phyloP scores from a whole-genome alignment of 768 basidiomycete species.

The Termitomyces sp. region DNA sequence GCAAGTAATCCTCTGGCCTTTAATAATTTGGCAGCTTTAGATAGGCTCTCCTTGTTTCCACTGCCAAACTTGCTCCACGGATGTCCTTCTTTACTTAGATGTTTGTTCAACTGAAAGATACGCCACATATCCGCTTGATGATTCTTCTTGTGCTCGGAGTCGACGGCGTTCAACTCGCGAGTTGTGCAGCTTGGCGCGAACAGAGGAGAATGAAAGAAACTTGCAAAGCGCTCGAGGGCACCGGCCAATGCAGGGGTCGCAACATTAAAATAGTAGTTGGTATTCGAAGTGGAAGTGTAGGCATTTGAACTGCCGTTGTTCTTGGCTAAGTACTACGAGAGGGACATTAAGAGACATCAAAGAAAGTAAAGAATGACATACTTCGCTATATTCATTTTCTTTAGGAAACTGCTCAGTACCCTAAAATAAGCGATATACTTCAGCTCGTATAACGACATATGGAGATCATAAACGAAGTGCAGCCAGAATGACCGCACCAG shows the following conservation, averaged over 20 bases:
- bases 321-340: conserved; percentile 65
- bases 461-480: background rate
- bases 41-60: conserved; percentile 75
- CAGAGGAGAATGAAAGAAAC: conserved; percentile 92
- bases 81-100: conserved; percentile 74
- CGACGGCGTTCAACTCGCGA: conserved; percentile 91
- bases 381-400: conserved; percentile 95
- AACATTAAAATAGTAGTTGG: conserved; percentile 83
- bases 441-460: background rate
- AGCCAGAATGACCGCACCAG: background rate
- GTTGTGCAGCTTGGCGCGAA: conserved; percentile 83
- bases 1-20: conserved; percentile 46
- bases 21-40: conserved; percentile 53
- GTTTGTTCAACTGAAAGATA: conserved; percentile 93
- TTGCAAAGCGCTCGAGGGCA: conserved; percentile 74
- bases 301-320: conserved; percentile 89
- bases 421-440: conserved; percentile 30
- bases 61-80: conserved; percentile 92
- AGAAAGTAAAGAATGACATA: conserved; percentile 21
- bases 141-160: conserved; percentile 98
- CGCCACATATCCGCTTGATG: conserved; percentile 88
- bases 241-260: conserved; percentile 58
- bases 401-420: conserved; percentile 81
- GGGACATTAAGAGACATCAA: conserved; percentile 6
- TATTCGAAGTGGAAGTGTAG: conserved; percentile 87